Base-by-base conservation (phyloP, 2,329 filamentous ascomycete genomes). In the Xylaria multiplex region DNA sequence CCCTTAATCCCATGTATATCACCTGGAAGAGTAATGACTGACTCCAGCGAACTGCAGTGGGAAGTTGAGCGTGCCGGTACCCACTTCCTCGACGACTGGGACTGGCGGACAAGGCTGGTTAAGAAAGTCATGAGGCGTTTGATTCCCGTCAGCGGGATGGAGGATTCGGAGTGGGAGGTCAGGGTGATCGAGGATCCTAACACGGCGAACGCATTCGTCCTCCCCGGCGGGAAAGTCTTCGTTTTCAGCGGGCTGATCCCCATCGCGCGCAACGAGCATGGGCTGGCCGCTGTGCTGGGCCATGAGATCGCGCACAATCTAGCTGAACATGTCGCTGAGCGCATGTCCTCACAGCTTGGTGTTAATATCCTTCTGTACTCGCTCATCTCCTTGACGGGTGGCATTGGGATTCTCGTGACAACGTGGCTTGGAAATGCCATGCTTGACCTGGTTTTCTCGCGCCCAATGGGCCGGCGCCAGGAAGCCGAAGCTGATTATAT, bases 401-500 rank as follows among this genome's bases (percentile, higher is more conserved):
- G 82, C 2, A 71, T 83, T 16, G 83, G 77, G 13, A 76, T 83
- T 5, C 71, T 85, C 22, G 73, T 78, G 4, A 77, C 79, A 52
- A 78, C 80, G 35, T 75, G 79, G 35, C 72, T 82, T 43, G 81
- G 80, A 16, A 80, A 83, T 2, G 79, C 85, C 74, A 60, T 90
- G 24, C 79, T 91, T 32, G 84, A 91, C 57, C 76, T 91, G 16
- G 84, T 90, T n/a, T 88, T 93, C 74, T 83, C 83, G 55, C 81
- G 86, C 66, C 92, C 91, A 1, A 91, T 91, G 76, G 88, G 86
- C 53, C 82, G 92, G 55, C 85, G 84, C 74, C 91, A 93, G 79
- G 92, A 91, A 82, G 87, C 84, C 55, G 91, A 95, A 80, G 92
- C 92, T 0, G 92, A 95, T 74, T 92, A 91, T 72, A 93, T 94